Base-by-base conservation (phyloP, 352 stramenopile species). In the Poterioochromonas sp. region DNA sequence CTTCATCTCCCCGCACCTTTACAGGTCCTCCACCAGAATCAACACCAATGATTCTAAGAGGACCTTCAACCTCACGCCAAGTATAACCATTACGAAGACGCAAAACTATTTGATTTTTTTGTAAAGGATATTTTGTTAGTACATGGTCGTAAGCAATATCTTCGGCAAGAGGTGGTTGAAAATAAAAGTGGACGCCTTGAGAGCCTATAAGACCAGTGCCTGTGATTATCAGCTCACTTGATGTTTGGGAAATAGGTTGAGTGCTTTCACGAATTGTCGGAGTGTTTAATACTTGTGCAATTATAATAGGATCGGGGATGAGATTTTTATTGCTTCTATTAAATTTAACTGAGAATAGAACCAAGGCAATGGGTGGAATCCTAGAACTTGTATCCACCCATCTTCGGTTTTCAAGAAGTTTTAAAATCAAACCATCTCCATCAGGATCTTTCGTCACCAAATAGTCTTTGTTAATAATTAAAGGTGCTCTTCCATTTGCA, bases 391-490 rank as follows among this genome's bases (percentile, higher is more conserved):
- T 49, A 53, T 68, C 51, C 11, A 29, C 71, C 51, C 71, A 78
- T 29, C 71, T 63, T 39, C 37, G 1, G 11, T 63, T 68, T 78
- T 18, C 47, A 5, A 68, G 12, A 41, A 78, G 47, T 37, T 63
- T 78, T 15, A 78, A 37, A 47, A 78, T 40, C 18, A 78, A 32
- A n/a, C 47, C 71, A 41, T 60, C 69, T n/a, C 69, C 44, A 78
- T 68, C 51, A 34, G 26, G 1, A 53, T 63, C 41, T 39, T 78
- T 78, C 20, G 71, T 69, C 12, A 78, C 0, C 41, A 68, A 43
- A 51, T 49, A 78, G 39, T 78, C 71, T 29, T 68, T 78, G 39
- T 78, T 43, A 20, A 69, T 5, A 34, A n/a, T 34, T 26, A 78
- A 43, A 37, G 20, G 1, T 29, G 8, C 1, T 5, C 5, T 1